Evolutionary conservation across 1,284 basidiomycete genomes (phyloP).

Genomic region (Ustilago bromivora): DNA sequence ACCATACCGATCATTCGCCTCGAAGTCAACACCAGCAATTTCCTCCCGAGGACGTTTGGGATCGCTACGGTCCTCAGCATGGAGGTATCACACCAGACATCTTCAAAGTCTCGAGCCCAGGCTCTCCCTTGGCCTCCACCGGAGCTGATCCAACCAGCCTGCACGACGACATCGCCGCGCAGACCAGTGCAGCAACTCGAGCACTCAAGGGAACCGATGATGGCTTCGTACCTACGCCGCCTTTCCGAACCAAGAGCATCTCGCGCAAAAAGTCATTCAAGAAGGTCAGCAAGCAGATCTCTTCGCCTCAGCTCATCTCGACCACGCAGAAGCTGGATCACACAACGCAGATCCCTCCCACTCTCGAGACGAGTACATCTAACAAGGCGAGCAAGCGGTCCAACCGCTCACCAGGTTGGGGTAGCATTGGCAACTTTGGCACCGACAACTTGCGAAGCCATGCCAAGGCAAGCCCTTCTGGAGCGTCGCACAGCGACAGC

Average conservation of each 20-base stretch:
- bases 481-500: slow-evolving; percentile 21
- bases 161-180: slow-evolving; percentile 59
- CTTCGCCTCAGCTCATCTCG: slow-evolving; percentile 59
- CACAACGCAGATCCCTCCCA: slow-evolving; percentile 29
- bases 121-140: slow-evolving; percentile 4
- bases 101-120: slow-evolving; percentile 9
- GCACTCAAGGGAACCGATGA: slow-evolving; percentile 60
- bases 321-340: slow-evolving; percentile 60
- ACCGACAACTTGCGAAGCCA: slow-evolving; percentile 20
- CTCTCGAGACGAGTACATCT: slow-evolving; percentile 12
- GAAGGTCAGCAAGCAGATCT: slow-evolving; percentile 59
- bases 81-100: slow-evolving; percentile 15
- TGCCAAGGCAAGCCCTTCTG: slow-evolving; percentile 19
- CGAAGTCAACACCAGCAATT: slow-evolving; percentile 20
- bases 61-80: slow-evolving; percentile 32
- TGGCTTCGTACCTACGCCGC: slow-evolving; percentile 27
- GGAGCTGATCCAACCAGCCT: slow-evolving; percentile 27
- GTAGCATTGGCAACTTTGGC: slow-evolving; percentile 22
- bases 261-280: slow-evolving; percentile 51
- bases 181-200: slow-evolving; percentile 58
- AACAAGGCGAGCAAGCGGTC: slow-evolving; percentile 5
- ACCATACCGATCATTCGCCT: slow-evolving; percentile 20
- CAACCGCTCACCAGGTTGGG: slow-evolving; percentile 35
- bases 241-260: slow-evolving; percentile 53
- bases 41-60: slow-evolving; percentile 35